Percentiles rank a stretch among this genome's conserved stretches.
phyloP scores from a whole-genome alignment of 164 flowering plant genomes.

The Dillenia turbinata region DNA sequence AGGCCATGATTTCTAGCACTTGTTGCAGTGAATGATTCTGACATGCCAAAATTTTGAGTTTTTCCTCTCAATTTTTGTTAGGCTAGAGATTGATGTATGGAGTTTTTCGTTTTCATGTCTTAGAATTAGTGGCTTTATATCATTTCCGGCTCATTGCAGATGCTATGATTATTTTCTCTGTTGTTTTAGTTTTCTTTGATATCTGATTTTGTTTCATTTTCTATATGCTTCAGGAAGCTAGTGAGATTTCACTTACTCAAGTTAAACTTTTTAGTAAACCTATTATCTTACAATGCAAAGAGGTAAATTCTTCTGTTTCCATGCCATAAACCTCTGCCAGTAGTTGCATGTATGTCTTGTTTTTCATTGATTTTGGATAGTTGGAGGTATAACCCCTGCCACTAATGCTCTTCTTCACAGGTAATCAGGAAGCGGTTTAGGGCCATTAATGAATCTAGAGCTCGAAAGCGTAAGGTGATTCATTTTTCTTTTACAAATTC shows the following conservation, averaged over 20 bases:
- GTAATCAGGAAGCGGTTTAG: slow-evolving; percentile 77
- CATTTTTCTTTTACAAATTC: slow-evolving; percentile 7
- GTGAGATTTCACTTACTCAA: slow-evolving; percentile 70
- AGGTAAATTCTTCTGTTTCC: slow-evolving; percentile 45
- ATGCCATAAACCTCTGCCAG: too few species aligned
- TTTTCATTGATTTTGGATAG: too few species aligned
- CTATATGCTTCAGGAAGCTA: slow-evolving; percentile 56
- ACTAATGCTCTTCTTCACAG: slow-evolving; percentile 28
- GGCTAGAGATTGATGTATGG: too few species aligned
- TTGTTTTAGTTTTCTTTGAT: neutral
- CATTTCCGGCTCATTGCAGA: neutral
- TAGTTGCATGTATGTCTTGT: too few species aligned
- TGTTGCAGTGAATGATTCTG: neutral
- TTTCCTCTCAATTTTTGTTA: too few species aligned
- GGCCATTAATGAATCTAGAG: slow-evolving; percentile 96
- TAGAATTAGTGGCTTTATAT: too few species aligned
- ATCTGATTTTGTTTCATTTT: neutral
- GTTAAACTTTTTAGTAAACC: slow-evolving; percentile 54
- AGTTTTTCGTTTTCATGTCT: too few species aligned
- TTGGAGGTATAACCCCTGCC: too few species aligned
- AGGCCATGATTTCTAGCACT: neutral
- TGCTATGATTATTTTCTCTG: neutral
- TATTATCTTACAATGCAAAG: slow-evolving; percentile 67
- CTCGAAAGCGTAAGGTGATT: slow-evolving; percentile 92
- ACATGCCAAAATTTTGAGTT: too few species aligned